phyloP scores from a whole-genome alignment of 306 rosid genomes.

The Vigna trinervia region DNA sequence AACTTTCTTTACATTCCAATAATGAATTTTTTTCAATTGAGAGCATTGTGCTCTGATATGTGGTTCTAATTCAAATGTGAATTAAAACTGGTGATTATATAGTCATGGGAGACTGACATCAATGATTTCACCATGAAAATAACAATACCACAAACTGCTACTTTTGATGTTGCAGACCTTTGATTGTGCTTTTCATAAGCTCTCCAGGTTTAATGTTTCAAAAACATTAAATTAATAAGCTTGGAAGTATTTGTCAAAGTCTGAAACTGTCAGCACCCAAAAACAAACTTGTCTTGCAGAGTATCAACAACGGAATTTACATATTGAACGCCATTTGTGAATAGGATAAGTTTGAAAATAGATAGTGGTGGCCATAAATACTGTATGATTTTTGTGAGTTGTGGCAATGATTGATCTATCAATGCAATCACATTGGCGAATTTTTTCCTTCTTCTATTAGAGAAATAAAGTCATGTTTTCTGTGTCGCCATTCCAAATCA shows the following conservation, averaged over 20 bases:
- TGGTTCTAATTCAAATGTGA: conserved; percentile 3
- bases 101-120: neutral
- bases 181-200: conserved; percentile 5
- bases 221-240: conserved; percentile 7
- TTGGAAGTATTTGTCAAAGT: neutral
- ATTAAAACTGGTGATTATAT: conserved; percentile 16
- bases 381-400: too few species aligned
- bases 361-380: neutral
- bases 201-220: conserved; percentile 27
- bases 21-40: conserved; percentile 26
- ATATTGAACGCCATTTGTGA: neutral
- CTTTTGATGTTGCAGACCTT: conserved; percentile 8
- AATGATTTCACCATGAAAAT: neutral
- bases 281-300: conserved; percentile 3
- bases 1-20: conserved; percentile 22
- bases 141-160: neutral
- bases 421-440: neutral
- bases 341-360: conserved; percentile 31
- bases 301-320: conserved; percentile 9
- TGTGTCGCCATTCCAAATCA: conserved; percentile 2
- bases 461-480: conserved; percentile 8
- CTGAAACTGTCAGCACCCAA: neutral
- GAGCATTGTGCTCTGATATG: conserved; percentile 7
- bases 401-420: neutral
- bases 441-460: conserved; percentile 1